A percentile compares a stretch with the other conserved stretches of the same genome.
These are phyloP conservation scores for Sequoia sempervirens DNA, from an alignment of 75 land plant genomes.

Conservation along the genomic window DNA sequence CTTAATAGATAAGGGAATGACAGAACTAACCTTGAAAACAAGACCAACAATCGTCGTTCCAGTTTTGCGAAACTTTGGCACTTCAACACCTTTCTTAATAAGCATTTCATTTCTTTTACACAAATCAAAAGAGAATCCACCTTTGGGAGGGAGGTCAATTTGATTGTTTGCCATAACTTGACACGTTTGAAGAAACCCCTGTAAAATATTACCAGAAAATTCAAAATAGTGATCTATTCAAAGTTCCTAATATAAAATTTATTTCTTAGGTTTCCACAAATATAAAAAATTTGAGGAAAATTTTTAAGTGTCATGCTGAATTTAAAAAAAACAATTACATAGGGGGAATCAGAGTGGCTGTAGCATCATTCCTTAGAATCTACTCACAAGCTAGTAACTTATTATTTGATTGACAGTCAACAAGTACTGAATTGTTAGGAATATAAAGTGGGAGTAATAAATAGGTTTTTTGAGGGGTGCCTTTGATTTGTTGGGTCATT, in stretches of 20 bases:
- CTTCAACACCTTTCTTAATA: constrained; percentile 54
- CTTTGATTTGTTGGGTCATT: too few species aligned
- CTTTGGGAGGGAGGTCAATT: constrained; percentile 52
- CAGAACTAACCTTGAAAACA: constrained; percentile 60
- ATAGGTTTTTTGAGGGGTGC: too few species aligned
- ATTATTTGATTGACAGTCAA: background rate
- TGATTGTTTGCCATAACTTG: constrained; percentile 27
- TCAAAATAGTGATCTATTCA: background rate
- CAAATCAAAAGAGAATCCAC: constrained; percentile 83
- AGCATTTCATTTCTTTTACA: constrained; percentile 85
- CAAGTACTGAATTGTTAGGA: background rate
- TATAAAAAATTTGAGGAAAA: background rate
- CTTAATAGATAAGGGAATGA: background rate
- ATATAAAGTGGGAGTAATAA: too few species aligned
- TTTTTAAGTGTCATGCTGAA: background rate
- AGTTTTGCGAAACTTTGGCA: constrained; percentile 63
- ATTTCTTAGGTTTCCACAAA: background rate
- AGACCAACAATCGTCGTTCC: constrained; percentile 97
- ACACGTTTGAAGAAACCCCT: background rate
- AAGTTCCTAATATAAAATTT: background rate
- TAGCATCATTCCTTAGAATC: background rate
- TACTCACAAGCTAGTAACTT: background rate
- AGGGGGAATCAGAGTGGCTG: background rate
- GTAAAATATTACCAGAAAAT: background rate
- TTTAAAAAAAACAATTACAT: background rate